A percentile compares a stretch with the other conserved stretches of the same genome.
Conservation (phyloP, 352 stramenopile species). For the Phytophthora constricta region DNA sequence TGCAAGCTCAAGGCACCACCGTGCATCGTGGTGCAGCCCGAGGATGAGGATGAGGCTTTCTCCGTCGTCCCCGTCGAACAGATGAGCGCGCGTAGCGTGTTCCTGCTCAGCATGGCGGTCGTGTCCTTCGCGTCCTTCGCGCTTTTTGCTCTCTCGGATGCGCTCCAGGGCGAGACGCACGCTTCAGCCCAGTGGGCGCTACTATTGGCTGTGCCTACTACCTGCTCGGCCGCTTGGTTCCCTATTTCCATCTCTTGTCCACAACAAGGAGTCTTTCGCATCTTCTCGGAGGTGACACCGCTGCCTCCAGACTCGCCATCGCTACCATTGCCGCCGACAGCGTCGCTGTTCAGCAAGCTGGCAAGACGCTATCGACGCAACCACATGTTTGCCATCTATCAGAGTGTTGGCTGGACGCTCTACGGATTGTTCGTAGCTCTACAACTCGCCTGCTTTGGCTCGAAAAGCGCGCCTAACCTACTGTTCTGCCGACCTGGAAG, state of each 20-base stretch:
- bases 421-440: constrained; percentile 46
- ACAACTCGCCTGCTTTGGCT: constrained; percentile 27
- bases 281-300: constrained; percentile 11
- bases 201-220: constrained; percentile 48
- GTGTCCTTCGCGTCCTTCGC: constrained; percentile 55
- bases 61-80: constrained; percentile 1
- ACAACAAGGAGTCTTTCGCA: constrained; percentile 11
- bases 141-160: constrained; percentile 49
- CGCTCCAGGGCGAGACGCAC: constrained; percentile 30
- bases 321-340: not conserved
- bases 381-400: constrained; percentile 53
- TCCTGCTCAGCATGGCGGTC: constrained; percentile 49
- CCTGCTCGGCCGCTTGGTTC: constrained; percentile 47
- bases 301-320: constrained; percentile 1
- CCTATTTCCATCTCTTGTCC: constrained; percentile 38
- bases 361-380: constrained; percentile 32
- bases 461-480: constrained; percentile 1
- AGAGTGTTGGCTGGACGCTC: constrained; percentile 47
- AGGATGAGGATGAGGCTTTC: constrained; percentile 3
- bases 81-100: constrained; percentile 43
- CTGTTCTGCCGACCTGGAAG: constrained; percentile 41
- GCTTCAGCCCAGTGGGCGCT: constrained; percentile 40
- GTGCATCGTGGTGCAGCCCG: not conserved
- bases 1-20: not conserved
- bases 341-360: constrained; percentile 13